A percentile compares a stretch with the other conserved stretches of the same genome.
These are phyloP conservation scores for Candida namnaoensis DNA, from an alignment of 805 yeast genomes.

Conservation along the genomic window DNA sequence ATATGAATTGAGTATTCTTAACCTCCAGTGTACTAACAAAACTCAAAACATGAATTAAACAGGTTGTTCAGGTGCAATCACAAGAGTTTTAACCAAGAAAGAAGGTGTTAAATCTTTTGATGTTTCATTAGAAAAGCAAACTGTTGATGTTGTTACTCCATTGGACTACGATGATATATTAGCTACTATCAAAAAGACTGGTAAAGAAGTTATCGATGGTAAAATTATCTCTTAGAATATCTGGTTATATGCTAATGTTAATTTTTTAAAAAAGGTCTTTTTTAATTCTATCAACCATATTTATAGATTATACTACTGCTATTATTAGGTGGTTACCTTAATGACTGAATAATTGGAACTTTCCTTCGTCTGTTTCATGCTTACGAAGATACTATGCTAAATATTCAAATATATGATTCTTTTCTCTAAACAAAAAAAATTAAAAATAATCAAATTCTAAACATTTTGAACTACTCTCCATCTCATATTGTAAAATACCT, in stretches of 20 bases:
- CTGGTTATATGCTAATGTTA: background rate
- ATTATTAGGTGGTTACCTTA: no score
- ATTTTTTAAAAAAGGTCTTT: no score
- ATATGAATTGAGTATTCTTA: background rate
- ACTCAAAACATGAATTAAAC: background rate
- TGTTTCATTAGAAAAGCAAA: conserved; percentile 71
- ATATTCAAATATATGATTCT: background rate
- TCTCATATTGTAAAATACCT: conserved; percentile 42
- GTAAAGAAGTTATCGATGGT: conserved; percentile 73
- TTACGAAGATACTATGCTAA: no score
- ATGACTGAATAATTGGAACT: no score
- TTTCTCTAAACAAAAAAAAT: background rate
- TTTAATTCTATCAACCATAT: no score
- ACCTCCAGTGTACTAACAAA: background rate
- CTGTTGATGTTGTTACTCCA: conserved; percentile 66
- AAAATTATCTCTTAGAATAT: conserved; percentile 26
- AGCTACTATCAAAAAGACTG: conserved; percentile 79
- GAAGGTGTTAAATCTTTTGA: conserved; percentile 70
- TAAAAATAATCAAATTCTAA: conserved; percentile 31
- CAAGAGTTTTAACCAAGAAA: conserved; percentile 59
- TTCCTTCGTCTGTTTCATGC: no score
- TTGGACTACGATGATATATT: conserved; percentile 72
- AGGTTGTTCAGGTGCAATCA: conserved; percentile 84
- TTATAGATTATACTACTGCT: no score
- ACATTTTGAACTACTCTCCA: conserved; percentile 24